phyloP scores from a whole-genome alignment of 768 basidiomycete genomes.

The Rhodotorula paludigena region DNA sequence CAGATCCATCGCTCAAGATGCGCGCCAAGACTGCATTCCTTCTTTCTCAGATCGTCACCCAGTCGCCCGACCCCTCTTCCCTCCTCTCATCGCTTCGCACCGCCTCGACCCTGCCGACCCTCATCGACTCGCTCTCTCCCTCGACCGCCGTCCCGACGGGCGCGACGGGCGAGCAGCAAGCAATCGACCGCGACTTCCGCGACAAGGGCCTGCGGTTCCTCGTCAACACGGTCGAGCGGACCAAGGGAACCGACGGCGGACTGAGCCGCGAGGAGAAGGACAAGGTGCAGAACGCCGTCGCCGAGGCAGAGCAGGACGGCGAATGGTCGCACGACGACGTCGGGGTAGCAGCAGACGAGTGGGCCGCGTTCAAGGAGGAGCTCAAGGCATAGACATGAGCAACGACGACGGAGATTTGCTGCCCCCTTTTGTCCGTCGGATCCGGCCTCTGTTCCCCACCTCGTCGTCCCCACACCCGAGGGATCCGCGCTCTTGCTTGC shows the following conservation, averaged over 20 bases:
- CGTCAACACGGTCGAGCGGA: constrained; percentile 26
- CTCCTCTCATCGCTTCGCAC: constrained; percentile 19
- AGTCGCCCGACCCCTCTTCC: constrained; percentile 43
- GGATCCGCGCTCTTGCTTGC: neutral
- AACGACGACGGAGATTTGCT: neutral
- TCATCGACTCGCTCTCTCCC: constrained; percentile 27
- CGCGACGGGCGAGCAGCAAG: constrained; percentile 21
- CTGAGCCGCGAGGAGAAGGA: constrained; percentile 23
- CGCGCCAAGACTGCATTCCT: constrained; percentile 76
- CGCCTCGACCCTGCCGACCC: constrained; percentile 11
- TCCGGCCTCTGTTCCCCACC: neutral
- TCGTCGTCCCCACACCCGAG: neutral
- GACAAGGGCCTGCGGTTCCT: constrained; percentile 41
- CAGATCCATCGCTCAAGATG: constrained; percentile 68
- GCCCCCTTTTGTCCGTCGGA: no score
- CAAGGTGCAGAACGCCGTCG: neutral
- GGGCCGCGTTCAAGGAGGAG: constrained; percentile 26
- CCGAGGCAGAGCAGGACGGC: constrained; percentile 4
- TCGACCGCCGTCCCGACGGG: constrained; percentile 31
- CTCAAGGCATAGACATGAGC: constrained; percentile 3
- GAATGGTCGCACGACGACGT: constrained; percentile 27
- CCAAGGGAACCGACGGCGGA: neutral
- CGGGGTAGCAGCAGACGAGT: constrained; percentile 31
- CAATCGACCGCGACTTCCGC: constrained; percentile 38
- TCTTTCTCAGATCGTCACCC: constrained; percentile 64